Evolutionary conservation across 345 rosid genomes (phyloP), one percentile per base, ranked within the genome.

Genomic region (Euphorbia peplus): DNA sequence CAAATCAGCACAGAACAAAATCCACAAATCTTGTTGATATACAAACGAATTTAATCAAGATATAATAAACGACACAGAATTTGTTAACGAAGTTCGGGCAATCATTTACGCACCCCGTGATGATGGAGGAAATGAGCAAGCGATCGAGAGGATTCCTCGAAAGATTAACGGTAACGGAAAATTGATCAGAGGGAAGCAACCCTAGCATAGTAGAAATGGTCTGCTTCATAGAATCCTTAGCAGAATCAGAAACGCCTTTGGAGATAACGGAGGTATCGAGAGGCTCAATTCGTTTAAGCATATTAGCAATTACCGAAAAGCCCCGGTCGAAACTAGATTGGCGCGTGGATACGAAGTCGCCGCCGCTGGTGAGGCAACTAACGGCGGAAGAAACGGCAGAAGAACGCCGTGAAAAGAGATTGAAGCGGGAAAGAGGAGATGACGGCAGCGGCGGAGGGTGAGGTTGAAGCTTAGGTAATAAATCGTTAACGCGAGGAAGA

Each of bases 191-290:
- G 13, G 98, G 98, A 21, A 93, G 92, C 60, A 93, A 81, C 3
- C 98, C 98, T 1, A 93, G 89, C 97, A 93, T 93, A 30, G 93
- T 71, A 0, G 97, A 90, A 42, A 93, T 87, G 66, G 98, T 90
- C 82, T 85, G 90, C 78, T 93, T 93, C 95, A 93, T 93, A 0
- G 98, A 90, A 53, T 85, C 97, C 85, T 81, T 88, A 30, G 97
- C 88, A 51, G 93, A 84, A 78, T 87, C 93, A 48, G 98, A 93
- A 71, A 93, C 79, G 51, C 88, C 84, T 81, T 90, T 86, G 57
- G 97, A 88, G 74, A 93, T 82, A 30, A 82, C 87, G 68, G 87
- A 86, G 9, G 73, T 87, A 61, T 93, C 97, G 18, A 93, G 92
- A 50, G 92, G 95, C 78, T 88, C 86, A 77, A 90, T 88, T 71